A percentile compares a stretch with the other conserved stretches of the same genome.
These are phyloP conservation scores for Amaranthus hypochondriacus DNA, from an alignment of 148 eudicot genomes.

Conservation along the genomic window DNA sequence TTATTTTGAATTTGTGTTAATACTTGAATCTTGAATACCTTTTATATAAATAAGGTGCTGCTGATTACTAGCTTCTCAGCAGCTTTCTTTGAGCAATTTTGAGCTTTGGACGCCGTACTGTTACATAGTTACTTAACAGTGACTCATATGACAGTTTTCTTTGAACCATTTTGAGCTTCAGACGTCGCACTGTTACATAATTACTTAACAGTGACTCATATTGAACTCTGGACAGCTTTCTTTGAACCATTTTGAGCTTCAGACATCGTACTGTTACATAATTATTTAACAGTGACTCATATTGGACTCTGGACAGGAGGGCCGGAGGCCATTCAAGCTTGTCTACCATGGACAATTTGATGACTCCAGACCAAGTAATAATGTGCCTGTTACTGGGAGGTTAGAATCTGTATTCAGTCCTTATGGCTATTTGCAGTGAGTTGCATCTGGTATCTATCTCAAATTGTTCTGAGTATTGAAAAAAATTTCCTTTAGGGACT, in stretches of 20 bases:
- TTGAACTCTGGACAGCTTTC: background rate
- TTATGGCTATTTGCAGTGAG: background rate
- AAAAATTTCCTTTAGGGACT: slow-evolving; percentile 45
- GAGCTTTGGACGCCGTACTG: background rate
- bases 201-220: background rate
- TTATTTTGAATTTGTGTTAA: background rate
- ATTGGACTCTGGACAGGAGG: slow-evolving; percentile 45
- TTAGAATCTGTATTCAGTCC: slow-evolving; percentile 21
- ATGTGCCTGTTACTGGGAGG: slow-evolving; percentile 80
- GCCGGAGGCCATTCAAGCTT: slow-evolving; percentile 88
- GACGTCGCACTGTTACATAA: background rate
- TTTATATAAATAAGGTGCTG: background rate
- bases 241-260: background rate
- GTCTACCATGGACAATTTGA: slow-evolving; percentile 98
- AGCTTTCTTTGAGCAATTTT: background rate
- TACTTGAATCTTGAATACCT: background rate
- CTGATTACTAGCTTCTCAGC: background rate
- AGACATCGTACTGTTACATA: background rate
- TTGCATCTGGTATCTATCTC: background rate
- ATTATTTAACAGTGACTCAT: background rate
- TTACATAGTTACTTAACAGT: background rate
- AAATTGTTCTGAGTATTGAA: background rate
- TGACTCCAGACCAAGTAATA: slow-evolving; percentile 84
- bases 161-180: background rate
- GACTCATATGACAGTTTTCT: background rate